A percentile compares a stretch with the other conserved stretches of the same genome.
These are phyloP conservation scores for Ophiosphaerella korrae DNA, from an alignment of 2,329 filamentous ascomycete species.

Conservation along the genomic window DNA sequence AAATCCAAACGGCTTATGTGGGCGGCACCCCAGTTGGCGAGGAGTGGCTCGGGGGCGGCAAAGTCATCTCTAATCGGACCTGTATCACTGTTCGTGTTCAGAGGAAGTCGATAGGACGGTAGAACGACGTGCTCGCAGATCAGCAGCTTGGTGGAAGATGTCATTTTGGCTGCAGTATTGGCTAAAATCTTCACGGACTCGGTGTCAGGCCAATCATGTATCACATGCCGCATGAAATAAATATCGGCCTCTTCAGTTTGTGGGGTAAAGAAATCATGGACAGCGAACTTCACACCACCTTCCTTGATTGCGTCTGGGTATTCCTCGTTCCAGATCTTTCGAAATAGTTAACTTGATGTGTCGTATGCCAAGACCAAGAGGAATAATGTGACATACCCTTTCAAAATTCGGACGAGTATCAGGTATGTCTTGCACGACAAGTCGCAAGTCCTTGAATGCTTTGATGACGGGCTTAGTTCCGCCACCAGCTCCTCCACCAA, in stretches of 20 bases:
- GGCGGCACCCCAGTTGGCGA: conserved; percentile 1
- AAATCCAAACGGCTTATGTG: conserved; percentile 2
- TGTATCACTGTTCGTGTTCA: not conserved
- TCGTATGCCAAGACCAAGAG: not conserved
- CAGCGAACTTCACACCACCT: not conserved
- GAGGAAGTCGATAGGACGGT: not conserved
- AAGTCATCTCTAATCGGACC: not conserved
- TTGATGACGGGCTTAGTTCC: conserved; percentile 7
- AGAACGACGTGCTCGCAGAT: conserved; percentile 3
- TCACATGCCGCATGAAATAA: conserved; percentile 1
- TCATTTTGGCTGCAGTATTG: conserved; percentile 1
- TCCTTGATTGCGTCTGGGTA: not conserved
- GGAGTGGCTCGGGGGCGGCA: not conserved
- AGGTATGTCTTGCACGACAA: conserved; percentile 7
- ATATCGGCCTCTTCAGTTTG: conserved; percentile 1
- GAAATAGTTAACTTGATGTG: not conserved
- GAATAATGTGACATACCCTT: not conserved
- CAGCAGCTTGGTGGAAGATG: conserved; percentile 1
- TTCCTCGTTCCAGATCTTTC: conserved; percentile 2
- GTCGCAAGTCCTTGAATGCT: conserved; percentile 2
- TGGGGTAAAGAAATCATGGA: conserved; percentile 1
- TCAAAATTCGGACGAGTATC: conserved; percentile 4
- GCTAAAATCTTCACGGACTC: not conserved
- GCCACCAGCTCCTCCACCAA: conserved; percentile 6
- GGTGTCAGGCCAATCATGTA: conserved; percentile 1